Percentiles rank a stretch among this genome's conserved stretches.
phyloP scores from a whole-genome alignment of 2,329 filamentous ascomycete genomes.

The Beauveria sp. region DNA sequence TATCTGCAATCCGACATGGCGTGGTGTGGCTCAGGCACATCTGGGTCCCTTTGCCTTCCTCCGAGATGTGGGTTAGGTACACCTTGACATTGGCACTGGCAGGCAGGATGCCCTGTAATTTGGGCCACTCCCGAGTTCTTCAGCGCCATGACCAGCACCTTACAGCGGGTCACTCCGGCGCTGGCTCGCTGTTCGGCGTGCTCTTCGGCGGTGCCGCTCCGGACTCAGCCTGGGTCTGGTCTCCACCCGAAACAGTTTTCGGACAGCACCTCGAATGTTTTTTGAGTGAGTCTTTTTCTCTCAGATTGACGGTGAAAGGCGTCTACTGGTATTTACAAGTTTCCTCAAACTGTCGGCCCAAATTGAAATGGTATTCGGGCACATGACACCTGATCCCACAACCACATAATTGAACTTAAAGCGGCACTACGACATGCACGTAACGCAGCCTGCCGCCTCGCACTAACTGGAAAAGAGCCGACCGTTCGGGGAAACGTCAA shows the following conservation, averaged over 20 bases:
- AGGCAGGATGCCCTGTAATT: neutral
- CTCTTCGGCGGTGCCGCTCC: neutral
- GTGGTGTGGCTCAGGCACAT: neutral
- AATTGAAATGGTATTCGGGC: too few relatives aligned
- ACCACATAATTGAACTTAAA: neutral
- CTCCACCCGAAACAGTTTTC: neutral
- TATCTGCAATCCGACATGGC: neutral
- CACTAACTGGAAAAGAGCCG: neutral
- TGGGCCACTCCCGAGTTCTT: neutral
- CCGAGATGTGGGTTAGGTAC: too few relatives aligned
- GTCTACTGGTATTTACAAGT: too few relatives aligned
- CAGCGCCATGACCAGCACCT: neutral
- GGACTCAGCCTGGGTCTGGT: neutral
- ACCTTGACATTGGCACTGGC: too few relatives aligned
- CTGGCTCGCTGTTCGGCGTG: conserved; percentile 1
- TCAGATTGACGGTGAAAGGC: too few relatives aligned
- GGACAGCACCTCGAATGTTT: neutral
- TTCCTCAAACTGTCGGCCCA: neutral
- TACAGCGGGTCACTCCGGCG: neutral
- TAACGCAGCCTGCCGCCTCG: neutral
- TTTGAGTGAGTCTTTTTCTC: too few relatives aligned
- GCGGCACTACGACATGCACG: neutral
- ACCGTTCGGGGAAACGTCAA: conserved; percentile 13
- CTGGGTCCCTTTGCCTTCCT: too few relatives aligned
- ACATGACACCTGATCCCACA: too few relatives aligned